Evolutionary conservation across 345 rosid species (phyloP).

Genomic region (Lepidium didymum): DNA sequence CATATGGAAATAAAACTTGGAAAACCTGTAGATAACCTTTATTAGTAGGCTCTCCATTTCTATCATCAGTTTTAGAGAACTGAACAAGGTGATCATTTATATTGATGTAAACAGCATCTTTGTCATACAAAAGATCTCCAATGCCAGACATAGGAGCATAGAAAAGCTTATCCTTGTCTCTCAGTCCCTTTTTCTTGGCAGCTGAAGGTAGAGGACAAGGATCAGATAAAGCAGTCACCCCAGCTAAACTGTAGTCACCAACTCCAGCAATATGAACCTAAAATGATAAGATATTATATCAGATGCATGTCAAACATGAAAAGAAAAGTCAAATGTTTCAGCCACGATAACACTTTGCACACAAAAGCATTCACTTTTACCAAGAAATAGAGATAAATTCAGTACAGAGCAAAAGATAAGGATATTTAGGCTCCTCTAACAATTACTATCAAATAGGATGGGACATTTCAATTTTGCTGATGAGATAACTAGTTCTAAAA

Average conservation of each 20-base stretch:
- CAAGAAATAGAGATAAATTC: background rate
- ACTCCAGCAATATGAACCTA: slow-evolving; percentile 99
- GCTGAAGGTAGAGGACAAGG: slow-evolving; percentile 97
- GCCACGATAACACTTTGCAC: background rate
- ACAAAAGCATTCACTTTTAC: background rate
- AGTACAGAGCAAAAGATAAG: background rate
- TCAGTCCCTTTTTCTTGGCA: slow-evolving; percentile 77
- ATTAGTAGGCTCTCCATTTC: slow-evolving; percentile 36
- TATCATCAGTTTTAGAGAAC: slow-evolving; percentile 65
- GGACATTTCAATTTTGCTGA: background rate
- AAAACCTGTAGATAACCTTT: slow-evolving; percentile 47
- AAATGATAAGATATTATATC: slow-evolving; percentile 2
- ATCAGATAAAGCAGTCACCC: slow-evolving; percentile 72
- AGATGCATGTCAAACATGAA: slow-evolving; percentile 2
- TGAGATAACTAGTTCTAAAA: background rate
- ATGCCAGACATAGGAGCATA: slow-evolving; percentile 98
- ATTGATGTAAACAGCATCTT: slow-evolving; percentile 96
- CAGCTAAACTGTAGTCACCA: slow-evolving; percentile 80
- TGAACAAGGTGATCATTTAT: slow-evolving; percentile 88
- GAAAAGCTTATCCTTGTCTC: slow-evolving; percentile 84
- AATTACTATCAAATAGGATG: background rate
- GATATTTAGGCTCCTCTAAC: background rate
- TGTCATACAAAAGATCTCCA: slow-evolving; percentile 91
- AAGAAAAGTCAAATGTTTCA: slow-evolving; percentile 8
- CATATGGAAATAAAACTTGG: background rate